Base-by-base conservation (phyloP, 306 rosid genomes). In the Cicer bijugum region DNA sequence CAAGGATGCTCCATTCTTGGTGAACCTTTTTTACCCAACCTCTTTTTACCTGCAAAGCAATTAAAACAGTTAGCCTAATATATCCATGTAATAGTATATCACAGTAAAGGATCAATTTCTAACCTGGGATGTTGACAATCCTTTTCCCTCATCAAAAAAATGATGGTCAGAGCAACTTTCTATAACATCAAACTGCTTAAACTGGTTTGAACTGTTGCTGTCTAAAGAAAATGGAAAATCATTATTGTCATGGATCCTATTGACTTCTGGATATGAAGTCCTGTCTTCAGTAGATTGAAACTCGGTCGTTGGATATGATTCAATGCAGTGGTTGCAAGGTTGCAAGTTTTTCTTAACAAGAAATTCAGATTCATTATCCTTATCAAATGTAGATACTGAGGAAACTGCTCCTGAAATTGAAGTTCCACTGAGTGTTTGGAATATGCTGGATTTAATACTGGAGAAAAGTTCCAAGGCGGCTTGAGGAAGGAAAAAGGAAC, bases 1-100 rank as follows among this genome's bases (percentile, higher is more conserved):
- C 86, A 7, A 95, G 91, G 75, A 87, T 88, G 90, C 84, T 82
- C 99, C 99, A 95, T 80, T 95, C 99, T 80, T 85, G 96, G 60
- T 90, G 99, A 77, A 95, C 88, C 86, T 84, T 95, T 86, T 90
- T 95, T 56, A 84, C 75, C 99, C 97, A 95, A 73, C 88, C 75
- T 81, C 86, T 85, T 78, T 81, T 86, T 66, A 84, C 82, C 99
- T 95, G 67, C 23, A 53, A 81, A 43, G 83, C 52, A 76, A 9
- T 45, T 56, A 59, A 68, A 28, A 71, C 53, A 69, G 64, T 60
- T 65, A 51, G 80, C 82, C 69, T 52, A 67, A 84, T 65, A 61
- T 14, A 70, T 61, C 45, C 45, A 20, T 39, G 33, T 48, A 51
- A 68, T 62, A 39, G 61, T 53, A 33, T 67, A 33, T 37, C 68